Evolutionary conservation across 352 stramenopile species (phyloP).

Genomic region (Peronospora belbahrii): DNA sequence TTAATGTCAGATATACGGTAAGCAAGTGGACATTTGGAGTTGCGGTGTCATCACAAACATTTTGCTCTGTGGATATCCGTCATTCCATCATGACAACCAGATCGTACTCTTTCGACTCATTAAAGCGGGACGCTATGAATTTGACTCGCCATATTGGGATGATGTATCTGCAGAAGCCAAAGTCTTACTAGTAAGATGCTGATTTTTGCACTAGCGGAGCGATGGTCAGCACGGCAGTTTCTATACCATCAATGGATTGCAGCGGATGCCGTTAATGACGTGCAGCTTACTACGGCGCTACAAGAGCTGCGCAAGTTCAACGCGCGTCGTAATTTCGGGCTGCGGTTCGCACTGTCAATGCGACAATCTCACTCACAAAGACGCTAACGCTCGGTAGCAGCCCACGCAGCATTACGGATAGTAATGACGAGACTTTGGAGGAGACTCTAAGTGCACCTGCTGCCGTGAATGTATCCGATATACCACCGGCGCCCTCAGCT

Average conservation of each 20-base stretch:
- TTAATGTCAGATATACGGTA: conserved; percentile 67
- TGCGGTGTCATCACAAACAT: conserved; percentile 89
- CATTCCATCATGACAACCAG: conserved; percentile 90
- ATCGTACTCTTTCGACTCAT: conserved; percentile 73
- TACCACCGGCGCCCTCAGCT: conserved; percentile 20
- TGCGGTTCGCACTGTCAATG: conserved; percentile 86
- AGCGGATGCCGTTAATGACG: conserved; percentile 46
- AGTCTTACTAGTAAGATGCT: conserved; percentile 87
- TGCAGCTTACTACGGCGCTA: conserved; percentile 82
- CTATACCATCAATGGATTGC: conserved; percentile 88
- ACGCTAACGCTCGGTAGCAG: conserved; percentile 36
- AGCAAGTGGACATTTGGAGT: conserved; percentile 82
- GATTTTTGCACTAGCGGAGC: conserved; percentile 71
- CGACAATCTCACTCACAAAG: conserved; percentile 73
- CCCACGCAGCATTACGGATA: conserved; percentile 24
- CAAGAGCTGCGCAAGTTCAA: conserved; percentile 89
- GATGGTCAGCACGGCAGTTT: conserved; percentile 65
- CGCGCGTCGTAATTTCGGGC: conserved; percentile 91
- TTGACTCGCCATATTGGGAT: conserved; percentile 79
- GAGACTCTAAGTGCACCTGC: conserved; percentile 5
- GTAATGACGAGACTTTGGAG: conserved; percentile 20
- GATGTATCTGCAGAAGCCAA: conserved; percentile 66
- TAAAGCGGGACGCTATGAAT: conserved; percentile 60
- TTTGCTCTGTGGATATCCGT: conserved; percentile 72
- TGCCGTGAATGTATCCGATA: conserved; percentile 1